Conservation (phyloP, 2,329 filamentous ascomycete species). For the Fusarium nygamai region DNA sequence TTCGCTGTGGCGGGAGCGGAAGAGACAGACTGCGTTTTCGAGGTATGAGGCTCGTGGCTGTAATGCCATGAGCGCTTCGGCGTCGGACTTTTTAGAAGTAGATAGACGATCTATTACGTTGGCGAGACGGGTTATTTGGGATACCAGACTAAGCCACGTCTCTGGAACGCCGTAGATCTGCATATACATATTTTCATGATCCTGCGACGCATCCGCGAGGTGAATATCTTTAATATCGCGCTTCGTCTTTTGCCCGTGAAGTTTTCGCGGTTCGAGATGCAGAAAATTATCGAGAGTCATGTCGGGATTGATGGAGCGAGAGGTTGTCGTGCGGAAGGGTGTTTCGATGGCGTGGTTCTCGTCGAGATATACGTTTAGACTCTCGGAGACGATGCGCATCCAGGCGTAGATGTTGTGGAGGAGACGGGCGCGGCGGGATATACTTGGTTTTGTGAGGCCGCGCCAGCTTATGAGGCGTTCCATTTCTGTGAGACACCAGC, state of each 20-base stretch:
- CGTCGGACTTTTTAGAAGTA: constrained; percentile 7
- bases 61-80: constrained; percentile 19
- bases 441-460: constrained; percentile 29
- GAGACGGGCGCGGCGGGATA: constrained; percentile 33
- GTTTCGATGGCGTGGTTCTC: constrained; percentile 26
- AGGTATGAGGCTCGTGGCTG: constrained; percentile 29
- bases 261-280: constrained; percentile 30
- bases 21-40: constrained; percentile 35
- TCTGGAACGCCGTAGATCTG: constrained; percentile 38
- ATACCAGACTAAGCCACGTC: constrained; percentile 38
- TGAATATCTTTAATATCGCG: constrained; percentile 36
- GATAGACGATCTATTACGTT: constrained; percentile 32
- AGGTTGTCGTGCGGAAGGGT: background rate
- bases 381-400: constrained; percentile 40
- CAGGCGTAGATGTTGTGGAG: constrained; percentile 39
- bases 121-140: constrained; percentile 33
- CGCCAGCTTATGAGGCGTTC: constrained; percentile 35
- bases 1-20: constrained; percentile 23
- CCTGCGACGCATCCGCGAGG: constrained; percentile 21
- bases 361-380: constrained; percentile 27
- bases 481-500: constrained; percentile 36
- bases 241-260: constrained; percentile 8
- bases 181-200: constrained; percentile 40
- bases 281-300: constrained; percentile 35
- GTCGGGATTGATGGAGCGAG: constrained; percentile 17